A percentile compares a stretch with the other conserved stretches of the same genome.
Evolutionary conservation across 345 rosid species (phyloP).

Genomic region (Linum tenue): DNA sequence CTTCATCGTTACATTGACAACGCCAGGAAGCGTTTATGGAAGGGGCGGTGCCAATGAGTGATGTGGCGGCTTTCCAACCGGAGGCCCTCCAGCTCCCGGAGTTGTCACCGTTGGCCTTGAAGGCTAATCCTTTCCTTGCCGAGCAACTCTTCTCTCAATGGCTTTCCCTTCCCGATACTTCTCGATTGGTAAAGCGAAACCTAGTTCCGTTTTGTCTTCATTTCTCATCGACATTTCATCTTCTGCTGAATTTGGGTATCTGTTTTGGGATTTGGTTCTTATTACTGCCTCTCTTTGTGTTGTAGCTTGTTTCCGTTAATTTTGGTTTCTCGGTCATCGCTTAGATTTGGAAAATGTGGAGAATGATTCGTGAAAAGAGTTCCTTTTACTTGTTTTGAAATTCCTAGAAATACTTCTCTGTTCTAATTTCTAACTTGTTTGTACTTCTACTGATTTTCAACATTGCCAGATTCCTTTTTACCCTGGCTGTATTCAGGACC

Average conservation of each 20-base stretch:
- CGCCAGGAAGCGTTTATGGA: background rate
- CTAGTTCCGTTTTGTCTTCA: background rate
- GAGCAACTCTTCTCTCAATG: slow-evolving; percentile 83
- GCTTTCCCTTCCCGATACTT: slow-evolving; percentile 85
- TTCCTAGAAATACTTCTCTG: background rate
- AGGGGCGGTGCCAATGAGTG: slow-evolving; percentile 27
- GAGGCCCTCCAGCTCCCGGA: slow-evolving; percentile 80
- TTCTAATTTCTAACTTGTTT: background rate
- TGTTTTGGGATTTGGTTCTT: background rate
- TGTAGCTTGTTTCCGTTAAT: background rate
- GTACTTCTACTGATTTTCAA: slow-evolving; percentile 5
- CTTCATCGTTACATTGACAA: background rate
- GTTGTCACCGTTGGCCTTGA: slow-evolving; percentile 60
- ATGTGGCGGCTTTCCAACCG: slow-evolving; percentile 58
- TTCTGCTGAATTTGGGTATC: background rate
- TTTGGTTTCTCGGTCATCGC: background rate
- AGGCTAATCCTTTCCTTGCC: slow-evolving; percentile 66
- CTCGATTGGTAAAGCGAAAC: slow-evolving; percentile 44
- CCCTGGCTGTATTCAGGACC: background rate
- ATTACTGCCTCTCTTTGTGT: background rate
- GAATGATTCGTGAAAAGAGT: background rate
- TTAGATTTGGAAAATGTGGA: slow-evolving; percentile 1
- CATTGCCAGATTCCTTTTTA: background rate
- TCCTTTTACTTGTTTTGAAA: background rate
- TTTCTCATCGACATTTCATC: background rate